Percentiles rank a stretch among this genome's conserved stretches.
Conservation (phyloP, 2,329 filamentous ascomycete species). For the Fusarium oxysporum region DNA sequence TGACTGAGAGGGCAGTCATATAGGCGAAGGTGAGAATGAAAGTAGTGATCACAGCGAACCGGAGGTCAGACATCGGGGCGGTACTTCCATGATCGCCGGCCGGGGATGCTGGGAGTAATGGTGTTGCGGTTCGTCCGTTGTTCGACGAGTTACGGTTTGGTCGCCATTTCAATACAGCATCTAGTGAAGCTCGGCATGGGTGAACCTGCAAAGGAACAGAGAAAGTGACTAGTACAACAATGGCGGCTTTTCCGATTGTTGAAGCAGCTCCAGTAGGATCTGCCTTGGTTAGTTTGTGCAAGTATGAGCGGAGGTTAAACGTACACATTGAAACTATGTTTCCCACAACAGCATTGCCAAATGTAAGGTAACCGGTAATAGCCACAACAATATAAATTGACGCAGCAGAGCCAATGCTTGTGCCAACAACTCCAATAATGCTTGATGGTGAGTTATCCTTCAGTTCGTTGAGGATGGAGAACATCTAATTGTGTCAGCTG, state of each 20-base stretch:
- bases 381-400: slow-evolving; percentile 90
- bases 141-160: slow-evolving; percentile 63
- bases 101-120: slow-evolving; percentile 54
- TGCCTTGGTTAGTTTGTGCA: slow-evolving; percentile 42
- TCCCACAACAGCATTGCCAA: slow-evolving; percentile 87
- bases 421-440: slow-evolving; percentile 80
- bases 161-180: slow-evolving; percentile 94
- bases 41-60: slow-evolving; percentile 91
- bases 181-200: slow-evolving; percentile 93
- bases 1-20: slow-evolving; percentile 89
- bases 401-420: slow-evolving; percentile 90
- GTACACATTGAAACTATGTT: slow-evolving; percentile 95
- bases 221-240: slow-evolving; percentile 95
- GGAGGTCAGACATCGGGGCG: slow-evolving; percentile 81
- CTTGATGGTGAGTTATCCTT: slow-evolving; percentile 80
- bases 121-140: slow-evolving; percentile 55
- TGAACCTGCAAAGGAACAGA: slow-evolving; percentile 96
- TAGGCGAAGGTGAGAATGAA: slow-evolving; percentile 87
- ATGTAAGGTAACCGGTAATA: slow-evolving; percentile 95
- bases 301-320: slow-evolving; percentile 46
- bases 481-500: slow-evolving; percentile 75
- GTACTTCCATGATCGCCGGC: slow-evolving; percentile 64
- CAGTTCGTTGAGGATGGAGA: slow-evolving; percentile 97
- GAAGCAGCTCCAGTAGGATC: slow-evolving; percentile 71
- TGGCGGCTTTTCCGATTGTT: slow-evolving; percentile 93